Percentiles rank a stretch among this genome's conserved stretches.
phyloP scores from a whole-genome alignment of 768 basidiomycete genomes.

The Tylopilus cervinicoccineus region DNA sequence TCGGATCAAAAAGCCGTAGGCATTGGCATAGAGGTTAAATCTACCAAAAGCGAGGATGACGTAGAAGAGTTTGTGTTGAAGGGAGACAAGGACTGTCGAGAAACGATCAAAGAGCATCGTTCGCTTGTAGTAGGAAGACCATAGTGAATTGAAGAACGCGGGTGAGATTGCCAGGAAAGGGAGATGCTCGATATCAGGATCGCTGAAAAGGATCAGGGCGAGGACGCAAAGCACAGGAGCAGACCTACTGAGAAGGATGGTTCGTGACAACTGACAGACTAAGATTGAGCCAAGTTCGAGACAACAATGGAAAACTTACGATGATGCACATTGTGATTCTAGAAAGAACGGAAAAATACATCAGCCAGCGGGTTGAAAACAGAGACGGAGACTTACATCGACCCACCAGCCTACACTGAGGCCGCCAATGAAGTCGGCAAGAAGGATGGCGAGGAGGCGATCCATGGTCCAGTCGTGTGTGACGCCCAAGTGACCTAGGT shows the following conservation, averaged over 20 bases:
- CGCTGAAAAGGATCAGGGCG: conserved; percentile 40
- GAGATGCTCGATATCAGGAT: conserved; percentile 82
- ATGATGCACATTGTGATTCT: conserved; percentile 97
- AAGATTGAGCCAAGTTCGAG: conserved; percentile 4
- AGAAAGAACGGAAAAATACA: conserved; percentile 1
- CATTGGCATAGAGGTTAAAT: conserved; percentile 91
- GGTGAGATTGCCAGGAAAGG: conserved; percentile 95
- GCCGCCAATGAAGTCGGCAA: conserved; percentile 89
- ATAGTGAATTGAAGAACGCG: conserved; percentile 78
- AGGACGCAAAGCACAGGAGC: background rate
- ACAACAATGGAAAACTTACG: conserved; percentile 47
- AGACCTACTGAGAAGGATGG: conserved; percentile 85
- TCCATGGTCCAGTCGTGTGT: conserved; percentile 85
- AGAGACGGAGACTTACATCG: conserved; percentile 59
- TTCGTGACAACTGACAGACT: conserved; percentile 81
- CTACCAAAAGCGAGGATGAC: conserved; percentile 84
- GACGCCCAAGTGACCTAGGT: conserved; percentile 92
- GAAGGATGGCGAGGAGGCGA: conserved; percentile 68
- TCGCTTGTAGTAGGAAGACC: conserved; percentile 94
- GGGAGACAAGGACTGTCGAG: conserved; percentile 56
- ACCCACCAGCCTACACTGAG: conserved; percentile 99
- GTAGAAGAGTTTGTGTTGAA: conserved; percentile 94
- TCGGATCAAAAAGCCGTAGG: conserved; percentile 71
- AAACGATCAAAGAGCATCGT: conserved; percentile 75
- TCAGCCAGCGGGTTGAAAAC: conserved; percentile 1